A percentile compares a stretch with the other conserved stretches of the same genome.
Conservation (phyloP, 2,329 filamentous ascomycete genomes). For the Podosphaera xanthii region DNA sequence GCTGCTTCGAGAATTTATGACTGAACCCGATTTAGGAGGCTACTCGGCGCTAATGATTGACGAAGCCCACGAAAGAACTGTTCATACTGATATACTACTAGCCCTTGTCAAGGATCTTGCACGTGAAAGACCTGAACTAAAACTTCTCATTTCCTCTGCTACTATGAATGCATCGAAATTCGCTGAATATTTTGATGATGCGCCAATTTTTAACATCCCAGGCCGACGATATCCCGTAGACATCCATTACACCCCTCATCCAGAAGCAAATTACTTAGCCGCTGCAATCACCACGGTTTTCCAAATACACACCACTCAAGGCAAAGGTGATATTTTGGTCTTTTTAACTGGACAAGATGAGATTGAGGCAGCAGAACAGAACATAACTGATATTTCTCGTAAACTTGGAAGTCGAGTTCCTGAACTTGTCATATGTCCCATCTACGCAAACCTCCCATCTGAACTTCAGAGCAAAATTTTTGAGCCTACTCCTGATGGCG, state of each 20-base stretch:
- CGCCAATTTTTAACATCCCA: constrained; percentile 85
- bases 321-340: constrained; percentile 71
- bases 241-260: constrained; percentile 72
- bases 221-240: constrained; percentile 76
- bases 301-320: constrained; percentile 78
- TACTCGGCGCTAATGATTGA: constrained; percentile 92
- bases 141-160: constrained; percentile 77
- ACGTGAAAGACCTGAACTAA: constrained; percentile 61
- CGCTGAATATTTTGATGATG: constrained; percentile 72
- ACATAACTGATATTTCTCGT: constrained; percentile 62
- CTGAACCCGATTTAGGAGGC: constrained; percentile 57
- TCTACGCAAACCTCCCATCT: constrained; percentile 81
- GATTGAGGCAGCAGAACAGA: constrained; percentile 69
- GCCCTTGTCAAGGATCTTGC: constrained; percentile 77
- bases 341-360: constrained; percentile 94
- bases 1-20: constrained; percentile 73
- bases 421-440: constrained; percentile 75
- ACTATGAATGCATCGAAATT: constrained; percentile 92
- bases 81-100: constrained; percentile 76
- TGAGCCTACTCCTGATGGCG: constrained; percentile 65
- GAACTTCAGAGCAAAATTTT: constrained; percentile 88
- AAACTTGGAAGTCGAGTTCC: constrained; percentile 70
- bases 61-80: constrained; percentile 84
- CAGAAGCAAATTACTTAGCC: constrained; percentile 81
- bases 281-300: constrained; percentile 86